These are phyloP conservation scores for Mucor plumbeus DNA, from an alignment of 371 early-diverging fungal species.

Conservation along the genomic window DNA sequence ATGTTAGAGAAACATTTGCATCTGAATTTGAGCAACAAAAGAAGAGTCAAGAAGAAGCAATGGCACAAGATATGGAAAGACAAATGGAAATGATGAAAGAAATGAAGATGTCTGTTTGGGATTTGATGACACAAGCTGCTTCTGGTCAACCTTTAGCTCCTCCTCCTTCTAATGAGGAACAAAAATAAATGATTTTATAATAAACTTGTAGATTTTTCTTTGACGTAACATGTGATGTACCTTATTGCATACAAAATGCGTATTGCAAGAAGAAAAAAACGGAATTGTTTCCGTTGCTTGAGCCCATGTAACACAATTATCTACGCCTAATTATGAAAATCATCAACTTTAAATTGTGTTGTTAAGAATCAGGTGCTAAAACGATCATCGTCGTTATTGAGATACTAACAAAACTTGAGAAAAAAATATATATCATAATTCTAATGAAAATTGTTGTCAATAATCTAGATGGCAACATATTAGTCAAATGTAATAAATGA, in stretches of 20 bases:
- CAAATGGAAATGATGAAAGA: slow-evolving; percentile 64
- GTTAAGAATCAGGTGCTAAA: slow-evolving; percentile 7
- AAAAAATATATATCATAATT: neutral
- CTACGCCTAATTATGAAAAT: slow-evolving; percentile 8
- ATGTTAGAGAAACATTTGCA: slow-evolving; percentile 63
- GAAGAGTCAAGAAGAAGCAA: slow-evolving; percentile 59
- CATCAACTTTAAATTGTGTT: slow-evolving; percentile 7
- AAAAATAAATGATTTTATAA: slow-evolving; percentile 9
- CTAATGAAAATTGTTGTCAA: neutral
- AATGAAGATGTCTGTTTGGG: slow-evolving; percentile 77
- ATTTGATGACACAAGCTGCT: slow-evolving; percentile 62
- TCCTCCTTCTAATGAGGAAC: slow-evolving; percentile 19
- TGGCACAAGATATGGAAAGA: slow-evolving; percentile 62
- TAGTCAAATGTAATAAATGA: too few species aligned
- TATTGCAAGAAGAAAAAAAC: slow-evolving; percentile 13
- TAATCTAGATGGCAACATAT: neutral
- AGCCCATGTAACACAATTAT: slow-evolving; percentile 13
- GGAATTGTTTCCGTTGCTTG: slow-evolving; percentile 13
- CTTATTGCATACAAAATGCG: slow-evolving; percentile 6
- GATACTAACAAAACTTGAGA: neutral
- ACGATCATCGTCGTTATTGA: neutral
- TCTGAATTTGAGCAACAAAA: slow-evolving; percentile 57
- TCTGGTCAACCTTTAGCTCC: slow-evolving; percentile 37
- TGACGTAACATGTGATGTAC: slow-evolving; percentile 7
- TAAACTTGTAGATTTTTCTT: slow-evolving; percentile 7